These are phyloP conservation scores for Aspergillus sojae DNA, from an alignment of 2,329 filamentous ascomycete species.

Conservation along the genomic window DNA sequence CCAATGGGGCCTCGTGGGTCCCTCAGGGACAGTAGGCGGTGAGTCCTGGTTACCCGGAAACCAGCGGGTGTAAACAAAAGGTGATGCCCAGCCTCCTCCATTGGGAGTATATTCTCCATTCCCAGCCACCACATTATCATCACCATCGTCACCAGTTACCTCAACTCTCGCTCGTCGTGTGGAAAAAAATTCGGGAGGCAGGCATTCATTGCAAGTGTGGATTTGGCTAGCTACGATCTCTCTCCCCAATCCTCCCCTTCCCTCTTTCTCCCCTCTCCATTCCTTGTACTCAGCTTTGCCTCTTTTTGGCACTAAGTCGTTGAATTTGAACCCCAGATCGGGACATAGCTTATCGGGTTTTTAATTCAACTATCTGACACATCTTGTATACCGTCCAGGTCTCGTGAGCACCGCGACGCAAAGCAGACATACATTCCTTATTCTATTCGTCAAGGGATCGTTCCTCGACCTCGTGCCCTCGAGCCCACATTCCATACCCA, in stretches of 20 bases:
- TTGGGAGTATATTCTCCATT: slow-evolving; percentile 25
- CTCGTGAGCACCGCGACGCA: slow-evolving; percentile 9
- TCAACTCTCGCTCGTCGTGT: slow-evolving; percentile 3
- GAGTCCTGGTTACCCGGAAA: slow-evolving; percentile 37
- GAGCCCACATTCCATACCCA: slow-evolving; percentile 33
- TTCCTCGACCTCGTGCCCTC: slow-evolving; percentile 12
- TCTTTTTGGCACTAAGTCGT: slow-evolving; percentile 17
- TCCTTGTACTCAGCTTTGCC: slow-evolving; percentile 23
- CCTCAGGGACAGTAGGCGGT: slow-evolving; percentile 33
- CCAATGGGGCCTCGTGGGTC: slow-evolving; percentile 16
- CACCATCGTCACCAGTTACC: slow-evolving; percentile 7
- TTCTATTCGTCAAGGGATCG: slow-evolving; percentile 11
- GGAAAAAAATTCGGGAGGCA: slow-evolving; percentile 4
- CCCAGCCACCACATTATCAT: slow-evolving; percentile 39
- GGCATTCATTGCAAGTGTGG: slow-evolving; percentile 20
- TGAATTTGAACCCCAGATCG: slow-evolving; percentile 6
- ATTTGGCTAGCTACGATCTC: slow-evolving; percentile 41
- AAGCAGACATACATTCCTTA: slow-evolving; percentile 20
- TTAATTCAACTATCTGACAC: slow-evolving; percentile 26
- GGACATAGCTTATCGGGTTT: slow-evolving; percentile 5
- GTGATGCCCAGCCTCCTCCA: slow-evolving; percentile 46
- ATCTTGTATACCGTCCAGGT: slow-evolving; percentile 24
- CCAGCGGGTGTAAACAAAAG: slow-evolving; percentile 43
- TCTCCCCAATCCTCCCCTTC: slow-evolving; percentile 20
- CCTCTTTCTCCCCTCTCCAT: slow-evolving; percentile 27